Base-by-base conservation (phyloP, 441 rosid genomes). In the Adansonia grandidieri region DNA sequence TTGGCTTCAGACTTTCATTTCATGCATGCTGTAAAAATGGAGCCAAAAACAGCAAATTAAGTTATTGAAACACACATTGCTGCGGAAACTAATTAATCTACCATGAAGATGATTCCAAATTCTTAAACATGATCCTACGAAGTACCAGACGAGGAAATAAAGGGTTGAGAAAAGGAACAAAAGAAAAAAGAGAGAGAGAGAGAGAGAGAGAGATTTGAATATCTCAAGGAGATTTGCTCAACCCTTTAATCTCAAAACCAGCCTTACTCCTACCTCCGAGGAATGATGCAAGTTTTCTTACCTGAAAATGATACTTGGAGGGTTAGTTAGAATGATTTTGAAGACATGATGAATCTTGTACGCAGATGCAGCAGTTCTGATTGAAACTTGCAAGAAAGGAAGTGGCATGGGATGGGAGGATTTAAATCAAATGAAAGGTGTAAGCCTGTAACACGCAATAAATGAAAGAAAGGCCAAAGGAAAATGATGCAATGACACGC, bases 401-500 rank as follows among this genome's bases (percentile, higher is more conserved):
- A 8, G 51, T 9, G 17, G 71, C 14, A 10, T 32, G 37, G 42
- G 20, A 6, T 4, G 0, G 44, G 50, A 68, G 37, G 5, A 5
- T 6, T n/a, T 17, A 17, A 56, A 17, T n/a, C 24, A 17, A 5
- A 56, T 7, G 61, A 56, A n/a, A 17, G 6, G 17, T 9, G 8
- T 9, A 32, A 14, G 71, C 20, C 5, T n/a, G 17, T 3, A 19
- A 1, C 9, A 14, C 47, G 0, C 19, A 42, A n/a, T 1, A 14
- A 14, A 5, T 56, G 17, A 56, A 47, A 48, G 11, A 17, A 6
- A 54, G 28, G 6, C 9, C 1, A 71, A 22, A 9, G 20, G 24
- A 51, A 42, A 53, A 11, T 9, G 66, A 3, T 54, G 67, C 14
- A 32, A 54, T 28, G 69, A 70, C 81, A 81, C 79, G 79, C 79